phyloP scores from a whole-genome alignment of 805 yeast genomes.

The Suhomyces pyralidae region DNA sequence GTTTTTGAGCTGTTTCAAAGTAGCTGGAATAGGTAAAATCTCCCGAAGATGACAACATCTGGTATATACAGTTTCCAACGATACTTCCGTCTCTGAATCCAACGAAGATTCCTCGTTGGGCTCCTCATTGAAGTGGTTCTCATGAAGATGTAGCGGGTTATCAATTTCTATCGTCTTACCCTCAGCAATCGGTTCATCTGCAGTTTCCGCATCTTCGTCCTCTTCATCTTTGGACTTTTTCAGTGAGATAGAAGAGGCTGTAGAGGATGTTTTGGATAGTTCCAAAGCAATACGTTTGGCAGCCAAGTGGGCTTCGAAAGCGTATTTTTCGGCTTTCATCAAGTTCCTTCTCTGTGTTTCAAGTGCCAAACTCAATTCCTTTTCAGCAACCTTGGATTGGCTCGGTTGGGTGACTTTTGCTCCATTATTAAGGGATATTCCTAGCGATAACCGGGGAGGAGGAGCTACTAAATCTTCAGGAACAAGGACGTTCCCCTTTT shows the following conservation, averaged over 20 bases:
- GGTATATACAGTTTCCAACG: slow-evolving; percentile 50
- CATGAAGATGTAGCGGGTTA: slow-evolving; percentile 66
- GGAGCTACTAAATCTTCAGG: slow-evolving; percentile 67
- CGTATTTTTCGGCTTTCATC: slow-evolving; percentile 66
- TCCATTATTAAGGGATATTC: slow-evolving; percentile 52
- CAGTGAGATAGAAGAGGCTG: background rate
- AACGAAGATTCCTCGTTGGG: slow-evolving; percentile 15
- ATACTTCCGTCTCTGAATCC: slow-evolving; percentile 17
- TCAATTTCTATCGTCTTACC: slow-evolving; percentile 51
- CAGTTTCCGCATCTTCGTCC: slow-evolving; percentile 16
- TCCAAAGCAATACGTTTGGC: slow-evolving; percentile 71
- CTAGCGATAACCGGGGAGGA: slow-evolving; percentile 63
- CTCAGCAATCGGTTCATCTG: slow-evolving; percentile 3
- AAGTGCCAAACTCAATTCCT: slow-evolving; percentile 54
- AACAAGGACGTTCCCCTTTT: slow-evolving; percentile 48
- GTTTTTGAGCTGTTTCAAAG: slow-evolving; percentile 51
- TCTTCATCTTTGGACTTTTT: slow-evolving; percentile 15
- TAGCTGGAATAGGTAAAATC: slow-evolving; percentile 49
- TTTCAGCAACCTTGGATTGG: slow-evolving; percentile 35
- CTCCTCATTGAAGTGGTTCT: slow-evolving; percentile 41
- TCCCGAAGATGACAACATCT: slow-evolving; percentile 50
- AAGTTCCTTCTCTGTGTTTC: slow-evolving; percentile 54
- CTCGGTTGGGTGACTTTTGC: slow-evolving; percentile 11
- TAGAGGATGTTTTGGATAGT: slow-evolving; percentile 27
- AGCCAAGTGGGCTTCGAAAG: slow-evolving; percentile 69